Base-by-base conservation (phyloP, 2,329 filamentous ascomycete species). In the Fusarium sp. region DNA sequence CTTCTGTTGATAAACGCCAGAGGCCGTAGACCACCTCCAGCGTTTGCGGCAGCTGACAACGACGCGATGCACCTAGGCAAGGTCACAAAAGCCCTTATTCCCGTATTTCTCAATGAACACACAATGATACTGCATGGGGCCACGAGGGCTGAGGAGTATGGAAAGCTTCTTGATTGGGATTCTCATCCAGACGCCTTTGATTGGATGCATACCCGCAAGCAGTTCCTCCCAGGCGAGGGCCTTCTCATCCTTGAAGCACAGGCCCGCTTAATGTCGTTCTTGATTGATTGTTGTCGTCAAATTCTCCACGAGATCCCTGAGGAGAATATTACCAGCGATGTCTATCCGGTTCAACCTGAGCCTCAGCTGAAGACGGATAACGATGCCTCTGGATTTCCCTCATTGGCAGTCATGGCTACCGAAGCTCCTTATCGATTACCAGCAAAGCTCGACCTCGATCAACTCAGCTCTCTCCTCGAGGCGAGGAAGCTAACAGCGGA, bases 401-500 rank as follows among this genome's bases (percentile, higher is more conserved):
- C 80, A 1, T 70, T 86, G 24, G 74, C 78, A 6, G 66, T 75
- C 2, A 77, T 84, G 67, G 76, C 81, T 2, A 74, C 79, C 2
- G 85, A 89, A 65, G 83, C 83, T 0, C 84, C 86, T 1, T 90
- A 89, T 58, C 76, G 83, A 5, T 52, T 81, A 1, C 86, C 87
- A 1, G 76, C 79, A 0, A 67, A 73, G 4, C 72, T 88, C 0
- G 80, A 89, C 63, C 73, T 88, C 2, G 64, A 48, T 0, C 78
- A 80, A 0, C 75, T 89, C 1, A 75, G 80, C 39, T 71, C 75
- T 2, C 68, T 89, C 6, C 75, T 87, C 1, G 72, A 71, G 3
- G 83, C 83, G 1, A 81, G 78, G 61, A 68, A 68, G 1, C 70
- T 77, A 0, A 78, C 79, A 5, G 80, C 81, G 1, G 81, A 86